A percentile compares a stretch with the other conserved stretches of the same genome.
These are phyloP conservation scores for Umbelopsis isabellina DNA, from an alignment of 192 early-diverging fungal species.

Conservation along the genomic window DNA sequence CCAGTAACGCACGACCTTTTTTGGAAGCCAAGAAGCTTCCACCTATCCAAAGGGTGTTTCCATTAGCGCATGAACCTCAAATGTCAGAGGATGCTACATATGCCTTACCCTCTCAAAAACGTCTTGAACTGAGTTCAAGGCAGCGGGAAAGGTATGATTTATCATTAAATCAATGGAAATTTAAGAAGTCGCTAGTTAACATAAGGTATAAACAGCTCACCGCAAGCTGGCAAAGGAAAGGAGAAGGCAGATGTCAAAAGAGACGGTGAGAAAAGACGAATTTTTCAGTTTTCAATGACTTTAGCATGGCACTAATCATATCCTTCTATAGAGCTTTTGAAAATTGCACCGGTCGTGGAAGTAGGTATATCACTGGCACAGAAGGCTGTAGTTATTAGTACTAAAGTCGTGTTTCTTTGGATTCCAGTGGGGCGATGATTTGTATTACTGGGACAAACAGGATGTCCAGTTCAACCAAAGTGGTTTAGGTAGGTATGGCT, in stretches of 20 bases:
- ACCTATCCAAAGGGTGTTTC: conserved; percentile 39
- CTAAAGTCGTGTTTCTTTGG: not conserved
- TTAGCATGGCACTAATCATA: not conserved
- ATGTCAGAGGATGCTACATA: conserved; percentile 49
- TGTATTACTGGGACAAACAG: conserved; percentile 67
- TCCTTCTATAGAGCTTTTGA: conserved; percentile 45
- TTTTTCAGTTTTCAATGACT: not conserved
- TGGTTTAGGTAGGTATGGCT: conserved; percentile 42
- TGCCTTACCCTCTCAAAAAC: conserved; percentile 12
- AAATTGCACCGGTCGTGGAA: conserved; percentile 63
- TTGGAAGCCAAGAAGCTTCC: conserved; percentile 26
- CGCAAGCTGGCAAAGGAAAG: conserved; percentile 13
- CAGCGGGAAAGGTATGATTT: not conserved
- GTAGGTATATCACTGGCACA: not conserved
- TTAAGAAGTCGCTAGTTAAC: not conserved
- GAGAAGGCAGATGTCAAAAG: conserved; percentile 16
- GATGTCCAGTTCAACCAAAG: conserved; percentile 61
- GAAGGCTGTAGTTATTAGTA: not conserved
- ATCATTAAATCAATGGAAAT: not conserved
- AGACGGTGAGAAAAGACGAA: conserved; percentile 15
- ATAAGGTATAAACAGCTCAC: not conserved
- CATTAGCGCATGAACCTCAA: conserved; percentile 34
- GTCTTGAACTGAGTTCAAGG: not conserved
- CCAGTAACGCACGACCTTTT: not conserved
- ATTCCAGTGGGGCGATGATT: conserved; percentile 60